A percentile compares a stretch with the other conserved stretches of the same genome.
These are phyloP conservation scores for Atalantia buxifolia DNA, from an alignment of 345 rosid genomes.

Conservation along the genomic window DNA sequence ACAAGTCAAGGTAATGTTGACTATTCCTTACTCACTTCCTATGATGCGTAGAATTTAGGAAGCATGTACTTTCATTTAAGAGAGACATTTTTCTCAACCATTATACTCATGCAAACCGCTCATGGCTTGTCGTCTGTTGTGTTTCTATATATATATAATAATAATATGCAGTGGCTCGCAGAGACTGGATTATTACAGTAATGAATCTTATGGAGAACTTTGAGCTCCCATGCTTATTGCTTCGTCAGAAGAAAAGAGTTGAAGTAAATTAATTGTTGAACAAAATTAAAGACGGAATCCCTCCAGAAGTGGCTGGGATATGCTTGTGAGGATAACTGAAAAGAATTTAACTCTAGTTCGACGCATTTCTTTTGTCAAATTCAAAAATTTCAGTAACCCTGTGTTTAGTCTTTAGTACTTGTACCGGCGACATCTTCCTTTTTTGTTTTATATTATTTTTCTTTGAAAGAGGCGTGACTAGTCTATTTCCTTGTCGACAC, in stretches of 20 bases:
- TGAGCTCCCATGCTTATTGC: conserved; percentile 15
- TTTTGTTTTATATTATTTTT: not conserved
- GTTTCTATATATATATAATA: not conserved
- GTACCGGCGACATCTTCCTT: not conserved
- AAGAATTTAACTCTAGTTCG: not conserved
- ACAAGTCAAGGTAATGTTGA: conserved; percentile 46
- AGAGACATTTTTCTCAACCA: not conserved
- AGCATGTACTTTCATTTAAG: not conserved
- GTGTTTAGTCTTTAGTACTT: not conserved
- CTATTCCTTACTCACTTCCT: not conserved
- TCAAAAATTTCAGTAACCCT: not conserved
- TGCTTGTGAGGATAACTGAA: not conserved
- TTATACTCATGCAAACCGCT: not conserved
- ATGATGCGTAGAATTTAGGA: not conserved
- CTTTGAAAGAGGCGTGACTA: not conserved
- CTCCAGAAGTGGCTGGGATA: conserved; percentile 4
- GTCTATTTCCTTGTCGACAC: no score
- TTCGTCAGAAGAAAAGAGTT: not conserved
- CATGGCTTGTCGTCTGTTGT: not conserved
- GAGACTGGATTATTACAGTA: conserved; percentile 4
- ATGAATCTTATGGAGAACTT: conserved; percentile 38
- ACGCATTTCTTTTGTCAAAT: not conserved
- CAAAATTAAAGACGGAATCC: not conserved
- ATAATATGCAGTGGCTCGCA: conserved; percentile 27
- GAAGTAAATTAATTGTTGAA: not conserved